phyloP scores from a whole-genome alignment of 2,329 filamentous ascomycete genomes.

The Alternaria consortialis region DNA sequence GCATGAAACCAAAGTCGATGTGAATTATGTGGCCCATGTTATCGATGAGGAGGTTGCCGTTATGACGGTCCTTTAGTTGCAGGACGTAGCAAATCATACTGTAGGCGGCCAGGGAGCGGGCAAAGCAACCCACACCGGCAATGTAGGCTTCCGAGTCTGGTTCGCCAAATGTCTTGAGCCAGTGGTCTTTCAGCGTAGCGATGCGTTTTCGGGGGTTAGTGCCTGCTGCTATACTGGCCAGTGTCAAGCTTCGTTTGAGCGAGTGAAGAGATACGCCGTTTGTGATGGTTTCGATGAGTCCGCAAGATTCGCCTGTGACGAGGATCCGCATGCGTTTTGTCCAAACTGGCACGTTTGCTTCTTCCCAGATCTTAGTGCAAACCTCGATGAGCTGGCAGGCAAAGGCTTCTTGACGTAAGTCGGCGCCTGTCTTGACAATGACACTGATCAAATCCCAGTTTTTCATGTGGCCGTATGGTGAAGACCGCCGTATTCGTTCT shows the following conservation, averaged over 20 bases:
- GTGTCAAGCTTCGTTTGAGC: conserved; percentile 80
- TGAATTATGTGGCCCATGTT: conserved; percentile 87
- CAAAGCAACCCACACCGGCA: conserved; percentile 79
- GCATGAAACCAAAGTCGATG: conserved; percentile 91
- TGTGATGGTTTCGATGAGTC: conserved; percentile 86
- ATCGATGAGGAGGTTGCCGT: conserved; percentile 86
- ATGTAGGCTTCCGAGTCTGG: conserved; percentile 74
- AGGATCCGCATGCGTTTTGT: conserved; percentile 88
- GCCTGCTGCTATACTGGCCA: conserved; percentile 76
- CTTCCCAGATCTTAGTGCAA: conserved; percentile 82
- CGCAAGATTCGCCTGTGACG: conserved; percentile 84
- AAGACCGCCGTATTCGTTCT: conserved; percentile 82
- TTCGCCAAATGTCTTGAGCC: conserved; percentile 78
- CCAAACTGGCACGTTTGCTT: conserved; percentile 81
- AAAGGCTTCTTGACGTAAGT: conserved; percentile 85
- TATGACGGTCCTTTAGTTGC: conserved; percentile 86
- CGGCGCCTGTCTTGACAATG: conserved; percentile 86
- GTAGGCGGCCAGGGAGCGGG: conserved; percentile 82
- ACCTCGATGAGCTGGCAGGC: conserved; percentile 85
- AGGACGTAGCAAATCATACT: conserved; percentile 85
- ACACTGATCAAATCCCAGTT: conserved; percentile 89
- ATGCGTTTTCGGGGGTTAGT: conserved; percentile 78
- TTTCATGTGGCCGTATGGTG: conserved; percentile 87
- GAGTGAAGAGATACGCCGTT: conserved; percentile 89
- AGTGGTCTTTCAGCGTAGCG: conserved; percentile 83